A percentile compares a stretch with the other conserved stretches of the same genome.
Evolutionary conservation across 345 rosid species (phyloP).

Genomic region (Populus deltoides): DNA sequence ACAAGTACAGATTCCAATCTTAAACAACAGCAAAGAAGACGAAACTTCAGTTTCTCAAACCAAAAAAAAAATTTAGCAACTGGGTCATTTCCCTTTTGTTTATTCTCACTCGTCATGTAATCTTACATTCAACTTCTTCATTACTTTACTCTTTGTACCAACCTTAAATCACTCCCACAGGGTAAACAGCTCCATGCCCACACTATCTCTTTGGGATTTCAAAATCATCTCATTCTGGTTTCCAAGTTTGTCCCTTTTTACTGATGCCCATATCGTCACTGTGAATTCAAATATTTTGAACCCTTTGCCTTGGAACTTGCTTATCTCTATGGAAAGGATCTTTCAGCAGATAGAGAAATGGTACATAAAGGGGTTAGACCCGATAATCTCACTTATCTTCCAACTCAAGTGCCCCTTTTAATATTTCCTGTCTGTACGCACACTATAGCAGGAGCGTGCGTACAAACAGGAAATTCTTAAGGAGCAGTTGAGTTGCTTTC

Average conservation of each 20-base stretch:
- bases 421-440: slow-evolving; percentile 19
- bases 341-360: slow-evolving; percentile 52
- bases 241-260: slow-evolving; percentile 66
- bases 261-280: slow-evolving; percentile 35
- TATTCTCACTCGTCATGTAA: slow-evolving; percentile 4
- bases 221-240: slow-evolving; percentile 48
- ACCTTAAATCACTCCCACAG: slow-evolving; percentile 27
- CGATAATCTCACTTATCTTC: slow-evolving; percentile 62
- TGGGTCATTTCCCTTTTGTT: not conserved
- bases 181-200: slow-evolving; percentile 63
- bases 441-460: slow-evolving; percentile 56
- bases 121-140: slow-evolving; percentile 37
- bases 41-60: not conserved
- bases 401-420: no score
- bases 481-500: slow-evolving; percentile 53
- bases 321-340: slow-evolving; percentile 46
- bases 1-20: not conserved
- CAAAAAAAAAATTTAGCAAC: not conserved
- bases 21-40: not conserved
- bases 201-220: slow-evolving; percentile 47
- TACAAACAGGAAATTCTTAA: slow-evolving; percentile 44
- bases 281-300: slow-evolving; percentile 39
- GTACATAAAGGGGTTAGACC: slow-evolving; percentile 48
- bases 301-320: slow-evolving; percentile 73
- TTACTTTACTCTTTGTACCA: slow-evolving; percentile 45